Evolutionary conservation across 768 basidiomycete genomes (phyloP).

Genomic region (Hebeloma cylindrosporum): DNA sequence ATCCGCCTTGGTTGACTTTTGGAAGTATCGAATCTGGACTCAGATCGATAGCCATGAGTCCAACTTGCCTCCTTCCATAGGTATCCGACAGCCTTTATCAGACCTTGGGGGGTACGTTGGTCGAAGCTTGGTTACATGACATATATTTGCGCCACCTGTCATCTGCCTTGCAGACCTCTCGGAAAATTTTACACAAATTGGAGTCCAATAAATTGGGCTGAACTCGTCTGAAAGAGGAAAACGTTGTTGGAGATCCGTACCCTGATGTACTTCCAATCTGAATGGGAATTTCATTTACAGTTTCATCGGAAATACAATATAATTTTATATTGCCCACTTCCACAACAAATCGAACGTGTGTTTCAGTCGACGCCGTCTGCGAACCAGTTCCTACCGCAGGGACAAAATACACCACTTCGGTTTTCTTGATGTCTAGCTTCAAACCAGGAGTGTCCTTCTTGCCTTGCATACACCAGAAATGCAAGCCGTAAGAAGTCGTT

Average conservation of each 20-base stretch:
- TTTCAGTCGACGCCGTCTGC: too few species aligned
- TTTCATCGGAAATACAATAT: conserved; percentile 15
- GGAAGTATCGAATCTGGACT: conserved; percentile 40
- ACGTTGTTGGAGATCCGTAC: conserved; percentile 26
- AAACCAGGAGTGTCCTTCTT: too few species aligned
- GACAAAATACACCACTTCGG: too few species aligned
- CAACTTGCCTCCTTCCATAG: conserved; percentile 30
- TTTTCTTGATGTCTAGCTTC: too few species aligned
- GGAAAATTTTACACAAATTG: conserved; percentile 22
- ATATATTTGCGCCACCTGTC: conserved; percentile 45
- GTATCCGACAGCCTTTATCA: conserved; percentile 42
- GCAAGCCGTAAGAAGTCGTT: too few species aligned
- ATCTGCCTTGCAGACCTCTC: conserved; percentile 33
- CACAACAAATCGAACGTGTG: too few species aligned
- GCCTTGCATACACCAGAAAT: too few species aligned
- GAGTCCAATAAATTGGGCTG: conserved; percentile 18
- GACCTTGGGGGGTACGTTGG: conserved; percentile 38
- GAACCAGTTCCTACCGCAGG: too few species aligned
- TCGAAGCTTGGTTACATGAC: conserved; percentile 41
- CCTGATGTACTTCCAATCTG: conserved; percentile 18
- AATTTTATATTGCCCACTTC: too few species aligned
- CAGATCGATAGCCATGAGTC: conserved; percentile 35
- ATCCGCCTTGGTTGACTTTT: conserved; percentile 36
- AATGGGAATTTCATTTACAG: conserved; percentile 17
- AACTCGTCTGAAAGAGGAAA: conserved; percentile 23